Base-by-base conservation (phyloP, 805 yeast species). In the Teunomyces funiuensis region DNA sequence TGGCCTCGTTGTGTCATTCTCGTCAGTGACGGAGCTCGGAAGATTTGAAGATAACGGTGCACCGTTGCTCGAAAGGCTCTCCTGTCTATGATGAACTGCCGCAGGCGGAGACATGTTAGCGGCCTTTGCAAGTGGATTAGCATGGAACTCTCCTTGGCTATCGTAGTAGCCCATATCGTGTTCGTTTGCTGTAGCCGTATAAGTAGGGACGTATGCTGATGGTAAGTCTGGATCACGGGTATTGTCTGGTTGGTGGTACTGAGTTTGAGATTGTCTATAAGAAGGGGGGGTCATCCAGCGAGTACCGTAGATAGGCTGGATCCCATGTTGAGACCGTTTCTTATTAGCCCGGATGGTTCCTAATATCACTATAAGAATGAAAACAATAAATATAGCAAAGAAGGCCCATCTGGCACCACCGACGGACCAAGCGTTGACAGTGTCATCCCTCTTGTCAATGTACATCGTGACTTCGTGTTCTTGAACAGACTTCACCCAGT, bases 281-380 rank as follows among this genome's bases (percentile, higher is more conserved):
- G 82, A 71, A 0, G 95, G 95, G 5, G 96, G 96, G 0, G 93
- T 84, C 68, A 88, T 79, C 95, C 95, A 85, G 8, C 85, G 77
- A 1, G 93, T 85, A 7, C 91, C 91, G 44, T 77, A 66, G 1
- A 87, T 68, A 0, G 96, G 95, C 19, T 65, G 69, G 46, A 69
- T 64, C 1, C 83, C 83, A 17, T 55, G 53, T 31, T 54, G 61
- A 7, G 65, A 49, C 58, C 95, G 71, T 42, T 69, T 71, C 34
- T 67, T 74, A 53, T 85, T 85, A 10, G 78, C 66, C 27, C 77
- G 53, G 18, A 83, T 60, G 0, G 85, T 80, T 34, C 74, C 73
- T 0, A 75, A 20, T 3, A 83, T 49, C 2, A 80, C 65, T 2
- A 76, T 42, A 2, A 79, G 30, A 3, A 82, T 46, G 1, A 74